Conservation (phyloP, 2,329 filamentous ascomycete genomes). For the Colletotrichum filicis region DNA sequence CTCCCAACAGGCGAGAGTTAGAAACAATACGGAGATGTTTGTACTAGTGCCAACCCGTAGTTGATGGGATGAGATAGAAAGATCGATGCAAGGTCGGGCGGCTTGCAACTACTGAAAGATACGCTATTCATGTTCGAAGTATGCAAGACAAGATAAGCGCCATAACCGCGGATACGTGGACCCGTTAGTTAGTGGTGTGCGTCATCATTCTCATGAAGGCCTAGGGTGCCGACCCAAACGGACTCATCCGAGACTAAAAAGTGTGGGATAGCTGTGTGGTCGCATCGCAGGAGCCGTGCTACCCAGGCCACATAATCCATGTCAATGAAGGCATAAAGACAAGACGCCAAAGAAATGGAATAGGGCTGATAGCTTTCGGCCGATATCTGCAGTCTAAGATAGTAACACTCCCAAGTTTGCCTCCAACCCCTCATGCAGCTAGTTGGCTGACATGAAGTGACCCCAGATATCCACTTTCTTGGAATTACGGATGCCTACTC, state of each 20-base stretch:
- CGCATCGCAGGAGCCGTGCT: neutral
- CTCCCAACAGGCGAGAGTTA: too few species aligned
- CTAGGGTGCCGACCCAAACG: neutral
- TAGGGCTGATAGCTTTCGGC: too few species aligned
- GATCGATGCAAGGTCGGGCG: neutral
- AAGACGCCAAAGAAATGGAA: neutral
- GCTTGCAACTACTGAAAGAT: neutral
- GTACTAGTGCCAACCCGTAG: too few species aligned
- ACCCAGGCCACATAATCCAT: neutral
- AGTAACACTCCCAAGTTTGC: neutral
- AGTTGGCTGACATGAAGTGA: neutral
- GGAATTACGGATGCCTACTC: too few species aligned
- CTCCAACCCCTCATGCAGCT: neutral
- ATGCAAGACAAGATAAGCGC: neutral
- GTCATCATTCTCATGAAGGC: neutral
- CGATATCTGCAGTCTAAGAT: neutral
- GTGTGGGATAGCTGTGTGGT: neutral
- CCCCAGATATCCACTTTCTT: neutral
- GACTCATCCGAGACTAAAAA: neutral
- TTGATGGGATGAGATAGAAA: too few species aligned
- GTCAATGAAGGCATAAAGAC: neutral
- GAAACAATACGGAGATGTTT: too few species aligned
- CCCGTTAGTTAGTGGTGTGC: neutral
- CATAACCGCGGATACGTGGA: neutral
- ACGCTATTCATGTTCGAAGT: neutral